These are phyloP conservation scores for Crucibulum cyathiforme DNA, from an alignment of 1,284 basidiomycete species.

Conservation along the genomic window DNA sequence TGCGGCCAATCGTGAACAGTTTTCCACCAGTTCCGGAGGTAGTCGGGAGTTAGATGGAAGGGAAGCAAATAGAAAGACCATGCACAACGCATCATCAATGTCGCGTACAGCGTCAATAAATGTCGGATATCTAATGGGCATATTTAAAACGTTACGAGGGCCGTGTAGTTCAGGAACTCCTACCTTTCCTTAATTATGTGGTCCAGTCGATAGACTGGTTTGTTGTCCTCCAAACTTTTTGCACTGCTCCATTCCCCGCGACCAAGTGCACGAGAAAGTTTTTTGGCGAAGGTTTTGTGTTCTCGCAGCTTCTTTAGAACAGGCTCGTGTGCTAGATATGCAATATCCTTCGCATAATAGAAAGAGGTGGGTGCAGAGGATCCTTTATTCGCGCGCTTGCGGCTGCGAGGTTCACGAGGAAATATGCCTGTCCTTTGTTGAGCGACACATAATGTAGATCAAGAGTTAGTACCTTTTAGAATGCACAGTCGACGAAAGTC, in stretches of 20 bases:
- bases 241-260: slow-evolving; percentile 95
- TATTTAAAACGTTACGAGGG: slow-evolving; percentile 10
- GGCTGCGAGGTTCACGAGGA: slow-evolving; percentile 92
- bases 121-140: slow-evolving; percentile 82
- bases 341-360: slow-evolving; percentile 99
- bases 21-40: slow-evolving; percentile 85
- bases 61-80: slow-evolving; percentile 91
- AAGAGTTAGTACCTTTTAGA: slow-evolving; percentile 78
- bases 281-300: slow-evolving; percentile 99
- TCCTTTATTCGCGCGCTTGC: slow-evolving; percentile 97
- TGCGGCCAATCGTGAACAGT: slow-evolving; percentile 87
- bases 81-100: slow-evolving; percentile 96
- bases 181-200: slow-evolving; percentile 98
- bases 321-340: slow-evolving; percentile 97
- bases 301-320: slow-evolving; percentile 95
- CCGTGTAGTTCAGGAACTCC: slow-evolving; percentile 19
- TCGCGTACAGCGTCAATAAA: slow-evolving; percentile 96
- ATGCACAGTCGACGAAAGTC: slow-evolving; percentile 99
- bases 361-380: slow-evolving; percentile 97
- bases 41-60: slow-evolving; percentile 86
- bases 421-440: slow-evolving; percentile 78
- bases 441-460: not conserved
- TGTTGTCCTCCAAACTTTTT: slow-evolving; percentile 93
- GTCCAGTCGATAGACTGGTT: slow-evolving; percentile 88
- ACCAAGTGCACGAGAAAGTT: slow-evolving; percentile 92